Evolutionary conservation across 352 stramenopile species (phyloP).

Genomic region (Globisporangium megalacanthum): DNA sequence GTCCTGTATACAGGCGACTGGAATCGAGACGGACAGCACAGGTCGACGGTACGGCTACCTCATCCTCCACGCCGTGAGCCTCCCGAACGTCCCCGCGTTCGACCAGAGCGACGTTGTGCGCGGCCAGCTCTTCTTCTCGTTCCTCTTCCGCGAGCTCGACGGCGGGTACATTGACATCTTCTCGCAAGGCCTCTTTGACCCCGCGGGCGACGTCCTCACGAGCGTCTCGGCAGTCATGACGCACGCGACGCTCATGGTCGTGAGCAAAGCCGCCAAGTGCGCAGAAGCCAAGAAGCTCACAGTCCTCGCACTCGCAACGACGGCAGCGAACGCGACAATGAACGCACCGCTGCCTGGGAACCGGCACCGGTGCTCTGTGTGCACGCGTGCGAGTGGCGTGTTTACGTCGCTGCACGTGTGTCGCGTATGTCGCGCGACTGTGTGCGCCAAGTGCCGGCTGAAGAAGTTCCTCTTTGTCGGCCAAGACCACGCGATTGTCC

Average conservation of each 20-base stretch:
- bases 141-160: constrained; percentile 30
- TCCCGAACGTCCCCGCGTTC: constrained; percentile 32
- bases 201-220: constrained; percentile 27
- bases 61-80: constrained; percentile 35
- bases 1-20: constrained; percentile 31
- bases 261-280: constrained; percentile 27
- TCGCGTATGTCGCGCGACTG: constrained; percentile 14
- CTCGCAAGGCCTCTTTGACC: constrained; percentile 35
- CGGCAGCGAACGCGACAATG: no score
- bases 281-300: constrained; percentile 54
- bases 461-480: constrained; percentile 24
- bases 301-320: constrained; percentile 17
- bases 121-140: constrained; percentile 18
- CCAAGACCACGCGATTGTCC: constrained; percentile 4
- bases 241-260: constrained; percentile 9
- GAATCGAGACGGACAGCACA: constrained; percentile 25
- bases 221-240: constrained; percentile 17
- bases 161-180: constrained; percentile 34
- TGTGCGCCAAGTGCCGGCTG: constrained; percentile 19
- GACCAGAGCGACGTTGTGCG: constrained; percentile 20
- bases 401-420: constrained; percentile 14
- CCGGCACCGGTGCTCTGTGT: constrained; percentile 19
- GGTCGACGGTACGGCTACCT: constrained; percentile 32
- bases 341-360: neutral
- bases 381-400: constrained; percentile 9